A percentile compares a stretch with the other conserved stretches of the same genome.
phyloP scores from a whole-genome alignment of 805 yeast genomes.

The Helenozyma baotianmanensis region DNA sequence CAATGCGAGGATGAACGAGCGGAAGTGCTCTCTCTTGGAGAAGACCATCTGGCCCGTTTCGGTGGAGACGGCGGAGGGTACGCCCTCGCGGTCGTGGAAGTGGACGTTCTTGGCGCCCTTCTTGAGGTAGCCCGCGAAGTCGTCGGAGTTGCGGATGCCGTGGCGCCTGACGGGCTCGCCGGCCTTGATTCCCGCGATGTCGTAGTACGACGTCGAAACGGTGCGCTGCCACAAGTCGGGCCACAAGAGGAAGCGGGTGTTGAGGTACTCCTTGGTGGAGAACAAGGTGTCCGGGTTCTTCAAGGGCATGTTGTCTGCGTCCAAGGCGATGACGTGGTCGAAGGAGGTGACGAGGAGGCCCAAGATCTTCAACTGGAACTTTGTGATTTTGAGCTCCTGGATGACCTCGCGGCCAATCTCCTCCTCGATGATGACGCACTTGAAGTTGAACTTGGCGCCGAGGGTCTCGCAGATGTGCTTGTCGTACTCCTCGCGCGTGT shows the following conservation, averaged over 20 bases:
- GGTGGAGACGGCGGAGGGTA: constrained; percentile 23
- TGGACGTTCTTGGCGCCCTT: constrained; percentile 15
- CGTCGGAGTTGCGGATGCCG: constrained; percentile 23
- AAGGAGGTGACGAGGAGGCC: constrained; percentile 32
- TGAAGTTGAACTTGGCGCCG: constrained; percentile 21
- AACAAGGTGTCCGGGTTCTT: constrained; percentile 26
- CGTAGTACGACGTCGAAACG: constrained; percentile 29
- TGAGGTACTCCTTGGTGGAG: constrained; percentile 19
- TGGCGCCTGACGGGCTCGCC: constrained; percentile 28
- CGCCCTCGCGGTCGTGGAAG: constrained; percentile 29
- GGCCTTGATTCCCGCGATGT: constrained; percentile 24
- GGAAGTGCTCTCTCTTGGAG: constrained; percentile 27
- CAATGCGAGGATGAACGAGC: constrained; percentile 24
- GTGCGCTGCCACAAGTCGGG: constrained; percentile 34
- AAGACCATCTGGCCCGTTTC: constrained; percentile 36
- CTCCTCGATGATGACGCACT: constrained; percentile 23
- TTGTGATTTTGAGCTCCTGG: constrained; percentile 14
- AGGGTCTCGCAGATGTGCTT: constrained; percentile 24
- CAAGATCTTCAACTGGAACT: constrained; percentile 27
- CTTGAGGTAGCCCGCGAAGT: constrained; percentile 16
- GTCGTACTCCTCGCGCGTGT: constrained; percentile 21
- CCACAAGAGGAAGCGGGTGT: constrained; percentile 29
- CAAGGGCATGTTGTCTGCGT: constrained; percentile 32
- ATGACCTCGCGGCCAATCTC: constrained; percentile 21
- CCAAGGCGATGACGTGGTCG: constrained; percentile 29